Percentiles rank a stretch among this genome's conserved stretches.
Conservation (phyloP, 768 basidiomycete genomes). For the Lanmaoa pseudosensibilis region DNA sequence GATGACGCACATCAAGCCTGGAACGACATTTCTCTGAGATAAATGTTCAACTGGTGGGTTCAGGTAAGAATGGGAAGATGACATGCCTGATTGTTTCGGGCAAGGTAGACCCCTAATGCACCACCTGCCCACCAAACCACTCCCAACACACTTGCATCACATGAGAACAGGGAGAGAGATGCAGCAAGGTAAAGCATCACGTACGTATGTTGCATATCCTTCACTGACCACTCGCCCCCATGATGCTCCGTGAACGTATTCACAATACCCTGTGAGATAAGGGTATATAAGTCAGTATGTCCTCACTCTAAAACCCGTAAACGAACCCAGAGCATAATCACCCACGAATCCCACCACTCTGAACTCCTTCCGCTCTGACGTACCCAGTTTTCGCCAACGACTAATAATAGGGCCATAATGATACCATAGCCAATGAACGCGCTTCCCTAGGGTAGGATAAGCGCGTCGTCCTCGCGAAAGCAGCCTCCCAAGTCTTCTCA, state of each 20-base stretch:
- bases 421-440: constrained; percentile 87
- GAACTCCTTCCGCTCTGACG: constrained; percentile 68
- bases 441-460: constrained; percentile 50
- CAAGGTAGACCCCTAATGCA: constrained; percentile 79
- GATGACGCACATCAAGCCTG: constrained; percentile 68
- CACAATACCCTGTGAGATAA: constrained; percentile 42
- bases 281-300: background rate
- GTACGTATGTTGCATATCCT: constrained; percentile 94
- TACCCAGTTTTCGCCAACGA: constrained; percentile 78
- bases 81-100: constrained; percentile 71
- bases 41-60: background rate
- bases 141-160: constrained; percentile 50
- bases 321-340: constrained; percentile 55
- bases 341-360: constrained; percentile 86
- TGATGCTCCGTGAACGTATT: constrained; percentile 95
- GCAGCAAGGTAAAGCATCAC: constrained; percentile 28
- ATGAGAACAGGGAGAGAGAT: background rate
- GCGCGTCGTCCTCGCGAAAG: constrained; percentile 9
- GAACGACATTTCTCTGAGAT: constrained; percentile 71
- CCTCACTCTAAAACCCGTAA: background rate
- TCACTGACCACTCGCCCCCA: constrained; percentile 77
- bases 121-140: constrained; percentile 85
- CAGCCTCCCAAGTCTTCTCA: constrained; percentile 18
- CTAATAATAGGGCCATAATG: constrained; percentile 75
- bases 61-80: background rate